Base-by-base conservation (phyloP, 495 filamentous ascomycete species). In the Aspergillus affinis region DNA sequence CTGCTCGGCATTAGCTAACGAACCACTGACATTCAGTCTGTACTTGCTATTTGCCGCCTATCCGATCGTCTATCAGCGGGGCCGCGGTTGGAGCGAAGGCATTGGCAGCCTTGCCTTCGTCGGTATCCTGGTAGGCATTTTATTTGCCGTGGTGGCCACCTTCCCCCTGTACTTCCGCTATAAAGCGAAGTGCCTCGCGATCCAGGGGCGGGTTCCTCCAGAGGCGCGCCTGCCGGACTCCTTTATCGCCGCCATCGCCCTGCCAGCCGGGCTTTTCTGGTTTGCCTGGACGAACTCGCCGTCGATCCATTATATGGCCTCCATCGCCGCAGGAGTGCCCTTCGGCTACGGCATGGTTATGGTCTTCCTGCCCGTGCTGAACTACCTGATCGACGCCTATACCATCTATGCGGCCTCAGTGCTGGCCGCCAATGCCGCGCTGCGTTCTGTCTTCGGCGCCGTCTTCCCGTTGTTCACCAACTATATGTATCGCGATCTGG, bases 361-460 rank as follows among this genome's bases (percentile, higher is more conserved):
- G 48, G 17, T 51, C 18, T 51, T 18, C 21, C 6, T 51, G n/a
- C 18, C 18, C 12, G 21, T 51, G 12, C 12, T 51, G 13, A 51
- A 20, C 21, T 51, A 51, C 21, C 48, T 51, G 3, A 21, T 51
- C 48, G 48, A 51, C 48, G n/a, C 48, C 13, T 54, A 54, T 32
- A 54, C 51, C 21, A 51, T 87, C 27, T 89, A 47, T 12, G 45
- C 45, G 4, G 45, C 45, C 45, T 47, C 45, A 4, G 45, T 47
- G 45, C 45, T 47, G 45, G 45, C 45, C 5, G 45, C 15, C 15
- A 47, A 47, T 12, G 15, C 15, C 4, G 15, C 19, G 4, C 45
- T 47, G n/a, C n/a, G n/a, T n/a, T n/a, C n/a, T n/a, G n/a, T n/a
- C n/a, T n/a, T n/a, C n/a, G n/a, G n/a, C n/a, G 15, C 15, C 45